Percentiles rank a stretch among this genome's conserved stretches.
phyloP scores from a whole-genome alignment of 2,329 filamentous ascomycete species.

The Pyricularia grisea region DNA sequence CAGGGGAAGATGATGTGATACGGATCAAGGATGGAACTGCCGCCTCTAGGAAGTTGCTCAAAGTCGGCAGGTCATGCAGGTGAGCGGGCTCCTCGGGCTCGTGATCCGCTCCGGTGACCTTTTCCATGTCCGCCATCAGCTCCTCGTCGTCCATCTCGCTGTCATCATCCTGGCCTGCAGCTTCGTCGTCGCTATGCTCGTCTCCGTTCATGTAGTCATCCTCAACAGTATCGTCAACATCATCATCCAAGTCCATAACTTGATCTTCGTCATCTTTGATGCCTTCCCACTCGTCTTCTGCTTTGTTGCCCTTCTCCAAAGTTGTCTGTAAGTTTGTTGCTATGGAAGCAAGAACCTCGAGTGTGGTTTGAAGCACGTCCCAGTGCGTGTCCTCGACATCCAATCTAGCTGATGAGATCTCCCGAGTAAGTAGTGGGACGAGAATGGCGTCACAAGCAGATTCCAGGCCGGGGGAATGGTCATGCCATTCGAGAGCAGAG shows the following conservation, averaged over 20 bases:
- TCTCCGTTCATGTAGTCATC: slow-evolving; percentile 25
- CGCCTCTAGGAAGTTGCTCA: slow-evolving; percentile 34
- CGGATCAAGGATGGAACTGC: slow-evolving; percentile 40
- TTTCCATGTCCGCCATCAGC: slow-evolving; percentile 48
- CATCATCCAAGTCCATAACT: slow-evolving; percentile 23
- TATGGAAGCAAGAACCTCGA: slow-evolving; percentile 57
- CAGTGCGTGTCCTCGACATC: slow-evolving; percentile 1
- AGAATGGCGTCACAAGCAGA: slow-evolving; percentile 40
- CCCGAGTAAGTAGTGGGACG: slow-evolving; percentile 32
- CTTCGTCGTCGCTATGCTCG: slow-evolving; percentile 23
- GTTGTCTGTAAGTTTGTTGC: slow-evolving; percentile 48
- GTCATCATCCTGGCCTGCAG: slow-evolving; percentile 23
- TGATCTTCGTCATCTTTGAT: slow-evolving; percentile 21
- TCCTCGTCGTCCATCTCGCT: slow-evolving; percentile 33
- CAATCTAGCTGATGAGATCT: slow-evolving; percentile 17
- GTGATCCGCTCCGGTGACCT: slow-evolving; percentile 41
- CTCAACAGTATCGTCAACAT: slow-evolving; percentile 22
- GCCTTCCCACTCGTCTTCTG: slow-evolving; percentile 28
- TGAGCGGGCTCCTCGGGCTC: slow-evolving; percentile 30
- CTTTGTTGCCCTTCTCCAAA: slow-evolving; percentile 32
- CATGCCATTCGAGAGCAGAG: slow-evolving; percentile 40
- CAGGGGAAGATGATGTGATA: slow-evolving; percentile 29
- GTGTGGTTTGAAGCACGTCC: slow-evolving; percentile 40
- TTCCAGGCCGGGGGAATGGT: slow-evolving; percentile 36
- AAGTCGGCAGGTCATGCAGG: slow-evolving; percentile 43